Conservation (phyloP, 2,329 filamentous ascomycete species). For the Sphaerulina musiva region DNA sequence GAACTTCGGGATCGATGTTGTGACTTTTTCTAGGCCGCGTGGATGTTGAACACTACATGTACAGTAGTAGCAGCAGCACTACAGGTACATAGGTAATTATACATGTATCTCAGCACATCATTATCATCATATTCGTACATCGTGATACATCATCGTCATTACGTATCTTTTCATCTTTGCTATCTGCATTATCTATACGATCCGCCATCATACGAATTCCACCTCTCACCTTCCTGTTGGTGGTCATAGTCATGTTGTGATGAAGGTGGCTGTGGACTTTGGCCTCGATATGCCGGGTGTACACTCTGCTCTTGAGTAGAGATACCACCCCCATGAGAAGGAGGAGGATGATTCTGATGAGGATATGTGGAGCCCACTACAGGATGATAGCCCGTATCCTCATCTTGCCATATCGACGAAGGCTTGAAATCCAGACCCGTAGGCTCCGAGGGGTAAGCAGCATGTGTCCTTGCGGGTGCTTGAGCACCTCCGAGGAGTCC, state of each 20-base stretch:
- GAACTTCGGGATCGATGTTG: too few relatives aligned
- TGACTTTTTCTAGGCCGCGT: too few relatives aligned
- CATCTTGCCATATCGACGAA: conserved; percentile 12
- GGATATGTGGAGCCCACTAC: conserved; percentile 18
- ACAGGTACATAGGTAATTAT: too few relatives aligned
- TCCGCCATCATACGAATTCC: conserved; percentile 14
- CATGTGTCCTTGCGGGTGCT: conserved; percentile 7
- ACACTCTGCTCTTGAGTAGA: conserved; percentile 11
- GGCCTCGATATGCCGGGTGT: conserved; percentile 16
- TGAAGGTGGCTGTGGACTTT: conserved; percentile 3
- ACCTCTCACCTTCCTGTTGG: not conserved
- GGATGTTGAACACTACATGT: too few relatives aligned
- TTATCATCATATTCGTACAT: too few relatives aligned
- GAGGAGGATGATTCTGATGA: not conserved
- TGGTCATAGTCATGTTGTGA: too few relatives aligned
- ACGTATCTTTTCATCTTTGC: not conserved
- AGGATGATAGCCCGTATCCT: conserved; percentile 21
- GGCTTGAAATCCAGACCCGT: conserved; percentile 14
- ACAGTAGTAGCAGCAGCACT: too few relatives aligned
- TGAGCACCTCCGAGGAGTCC: conserved; percentile 25
- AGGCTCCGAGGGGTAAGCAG: not conserved
- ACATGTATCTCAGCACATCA: not conserved
- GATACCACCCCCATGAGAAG: too few relatives aligned
- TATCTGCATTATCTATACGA: conserved; percentile 2
- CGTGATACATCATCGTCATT: not conserved